A percentile compares a stretch with the other conserved stretches of the same genome.
Evolutionary conservation across 1,284 basidiomycete genomes (phyloP).

Genomic region (Apiotrichum mycotoxinovorans): DNA sequence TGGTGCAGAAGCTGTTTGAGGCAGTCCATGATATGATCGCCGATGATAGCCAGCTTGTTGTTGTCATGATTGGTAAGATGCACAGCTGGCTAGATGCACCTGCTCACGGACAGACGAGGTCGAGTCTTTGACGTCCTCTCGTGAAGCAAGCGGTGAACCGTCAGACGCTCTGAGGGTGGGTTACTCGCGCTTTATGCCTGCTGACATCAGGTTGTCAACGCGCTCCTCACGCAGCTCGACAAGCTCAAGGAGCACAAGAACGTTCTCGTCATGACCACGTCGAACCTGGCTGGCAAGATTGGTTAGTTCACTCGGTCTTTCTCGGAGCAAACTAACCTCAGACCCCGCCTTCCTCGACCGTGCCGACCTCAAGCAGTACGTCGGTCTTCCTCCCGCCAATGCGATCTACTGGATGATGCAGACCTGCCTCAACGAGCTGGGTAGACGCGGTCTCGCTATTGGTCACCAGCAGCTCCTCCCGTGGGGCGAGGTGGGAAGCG

Average conservation of each 20-base stretch:
- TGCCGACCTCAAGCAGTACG: constrained; percentile 93
- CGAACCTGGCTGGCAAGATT: constrained; percentile 90
- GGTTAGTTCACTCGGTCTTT: constrained; percentile 60
- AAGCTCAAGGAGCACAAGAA: constrained; percentile 90
- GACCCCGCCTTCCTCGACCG: constrained; percentile 95
- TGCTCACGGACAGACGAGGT: constrained; percentile 97
- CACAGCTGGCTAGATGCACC: no score
- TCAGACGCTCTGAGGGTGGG: constrained; percentile 86
- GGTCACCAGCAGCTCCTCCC: constrained; percentile 54
- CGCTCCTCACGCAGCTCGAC: constrained; percentile 92
- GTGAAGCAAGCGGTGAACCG: constrained; percentile 88
- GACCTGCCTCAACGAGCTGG: constrained; percentile 75
- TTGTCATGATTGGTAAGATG: constrained; percentile 88
- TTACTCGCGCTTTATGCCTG: constrained; percentile 6
- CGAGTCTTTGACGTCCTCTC: constrained; percentile 87
- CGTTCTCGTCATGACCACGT: constrained; percentile 93
- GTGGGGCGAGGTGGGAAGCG: constrained; percentile 12
- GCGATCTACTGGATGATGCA: constrained; percentile 93
- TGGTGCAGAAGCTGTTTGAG: constrained; percentile 89
- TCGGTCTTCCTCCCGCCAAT: constrained; percentile 81
- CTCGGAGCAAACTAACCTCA: constrained; percentile 39
- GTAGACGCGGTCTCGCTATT: constrained; percentile 66
- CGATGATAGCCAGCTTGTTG: constrained; percentile 84
- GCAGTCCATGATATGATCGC: constrained; percentile 82
- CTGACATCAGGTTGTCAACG: constrained; percentile 80